These are phyloP conservation scores for Parmelia sp. DNA, from an alignment of 495 filamentous ascomycete genomes.

Conservation along the genomic window DNA sequence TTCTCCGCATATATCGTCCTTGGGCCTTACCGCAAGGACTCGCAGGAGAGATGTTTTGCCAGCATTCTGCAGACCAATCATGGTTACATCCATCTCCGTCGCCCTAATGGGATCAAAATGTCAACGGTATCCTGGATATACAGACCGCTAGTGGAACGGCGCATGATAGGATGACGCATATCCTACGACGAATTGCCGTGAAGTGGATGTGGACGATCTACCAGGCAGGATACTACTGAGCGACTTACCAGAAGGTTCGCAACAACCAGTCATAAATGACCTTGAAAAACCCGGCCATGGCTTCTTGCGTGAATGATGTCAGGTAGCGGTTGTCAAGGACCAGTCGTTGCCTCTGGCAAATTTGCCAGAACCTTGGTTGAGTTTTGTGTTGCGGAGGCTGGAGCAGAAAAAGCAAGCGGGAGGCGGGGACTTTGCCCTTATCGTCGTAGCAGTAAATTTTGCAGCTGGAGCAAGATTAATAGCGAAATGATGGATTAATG, in stretches of 20 bases:
- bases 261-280: constrained; percentile 97
- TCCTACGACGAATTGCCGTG: neutral
- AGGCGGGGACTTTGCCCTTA: constrained; percentile 23
- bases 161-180: neutral
- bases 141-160: neutral
- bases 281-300: constrained; percentile 83
- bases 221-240: neutral
- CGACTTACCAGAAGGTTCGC: constrained; percentile 89
- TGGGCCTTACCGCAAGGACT: constrained; percentile 77
- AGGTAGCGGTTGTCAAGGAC: constrained; percentile 10
- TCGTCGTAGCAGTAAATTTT: constrained; percentile 18
- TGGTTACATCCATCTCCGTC: constrained; percentile 98
- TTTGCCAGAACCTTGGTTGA: constrained; percentile 22
- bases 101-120: constrained; percentile 54
- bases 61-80: constrained; percentile 98
- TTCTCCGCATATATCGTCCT: constrained; percentile 15
- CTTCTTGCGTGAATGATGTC: constrained; percentile 10
- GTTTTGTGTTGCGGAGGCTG: constrained; percentile 10
- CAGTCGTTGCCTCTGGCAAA: constrained; percentile 20
- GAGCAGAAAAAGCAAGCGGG: constrained; percentile 17
- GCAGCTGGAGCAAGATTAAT: neutral
- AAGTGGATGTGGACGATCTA: neutral
- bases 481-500: too few relatives aligned
- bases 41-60: constrained; percentile 93
- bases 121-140: constrained; percentile 4